A percentile compares a stretch with the other conserved stretches of the same genome.
Conservation (phyloP, 371 early-diverging fungal species). For the Blakeslea trispora region DNA sequence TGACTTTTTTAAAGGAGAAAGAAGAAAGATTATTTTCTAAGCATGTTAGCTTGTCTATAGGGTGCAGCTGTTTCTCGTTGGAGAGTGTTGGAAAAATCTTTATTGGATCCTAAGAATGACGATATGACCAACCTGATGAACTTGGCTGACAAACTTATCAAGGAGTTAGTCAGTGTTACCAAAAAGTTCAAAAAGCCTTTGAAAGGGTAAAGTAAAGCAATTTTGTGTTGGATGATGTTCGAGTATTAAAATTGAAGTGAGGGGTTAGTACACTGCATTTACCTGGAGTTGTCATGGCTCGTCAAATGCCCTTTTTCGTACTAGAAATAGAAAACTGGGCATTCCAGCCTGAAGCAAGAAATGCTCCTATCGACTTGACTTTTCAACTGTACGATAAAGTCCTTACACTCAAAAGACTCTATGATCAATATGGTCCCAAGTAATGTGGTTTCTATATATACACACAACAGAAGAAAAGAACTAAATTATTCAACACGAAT, state of each 20-base stretch:
- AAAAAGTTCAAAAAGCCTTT: slow-evolving; percentile 48
- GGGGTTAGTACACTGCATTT: slow-evolving; percentile 34
- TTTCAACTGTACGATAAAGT: slow-evolving; percentile 59
- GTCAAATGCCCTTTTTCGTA: slow-evolving; percentile 57
- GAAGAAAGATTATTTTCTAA: no score
- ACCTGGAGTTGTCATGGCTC: slow-evolving; percentile 50
- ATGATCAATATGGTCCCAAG: slow-evolving; percentile 52
- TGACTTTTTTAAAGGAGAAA: background rate
- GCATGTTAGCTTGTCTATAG: slow-evolving; percentile 11
- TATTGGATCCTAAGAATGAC: slow-evolving; percentile 33
- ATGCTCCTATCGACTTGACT: slow-evolving; percentile 49
- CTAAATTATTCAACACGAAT: no score
- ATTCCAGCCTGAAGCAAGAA: slow-evolving; percentile 39
- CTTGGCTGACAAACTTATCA: slow-evolving; percentile 50
- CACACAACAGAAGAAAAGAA: no score
- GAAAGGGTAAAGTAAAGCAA: slow-evolving; percentile 31
- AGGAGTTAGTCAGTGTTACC: slow-evolving; percentile 42
- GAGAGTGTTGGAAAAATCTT: slow-evolving; percentile 41
- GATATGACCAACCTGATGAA: slow-evolving; percentile 42
- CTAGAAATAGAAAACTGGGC: slow-evolving; percentile 59
- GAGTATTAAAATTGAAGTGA: no score
- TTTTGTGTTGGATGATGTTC: no score
- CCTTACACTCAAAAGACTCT: slow-evolving; percentile 45
- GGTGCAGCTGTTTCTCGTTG: slow-evolving; percentile 57
- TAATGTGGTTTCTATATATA: no score